Evolutionary conservation across 1,139 yeast species (phyloP), one percentile per base, ranked within the genome.

Genomic region (Suhomyces terraborum): DNA sequence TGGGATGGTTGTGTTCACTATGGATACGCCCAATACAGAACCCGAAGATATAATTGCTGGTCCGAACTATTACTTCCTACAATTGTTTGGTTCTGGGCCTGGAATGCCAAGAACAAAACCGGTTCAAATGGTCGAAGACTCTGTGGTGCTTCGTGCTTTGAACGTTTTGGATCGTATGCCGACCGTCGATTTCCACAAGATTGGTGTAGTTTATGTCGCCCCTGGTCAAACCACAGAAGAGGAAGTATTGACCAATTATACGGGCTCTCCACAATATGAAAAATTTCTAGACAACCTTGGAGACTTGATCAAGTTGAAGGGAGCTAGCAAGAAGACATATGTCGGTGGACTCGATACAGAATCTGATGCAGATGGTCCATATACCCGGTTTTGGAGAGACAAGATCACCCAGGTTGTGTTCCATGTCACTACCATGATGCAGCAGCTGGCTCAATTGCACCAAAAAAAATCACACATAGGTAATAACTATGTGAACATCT

Each of bases 391-490:
- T 38, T 86, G 93, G 89, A 73, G 77, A 39, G 87, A 84, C 50
- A 81, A 83, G 55, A 77, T 80, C 24, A 73, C 81, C 1, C 96
- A 87, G 56, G 65, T 88, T 36, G 76, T 87, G 8, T 88, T 79
- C 61, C 96, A 88, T 58, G 76, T 87, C 3, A 82, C 89, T 1
- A 86, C 95, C 0, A 64, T 88, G 76, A 88, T 88, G 95, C 66
- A 64, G 6, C 66, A 66, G 26, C 84, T 80, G 50, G 58, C 19
- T 3, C 66, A 35, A 10, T 43, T 66, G 37, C 77, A 84, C 13
- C 61, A 74, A 56, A 88, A 88, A 60, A 88, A 88, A 60, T 66
- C 93, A 41, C 96, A 88, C 56, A 84, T 88, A 50, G 96, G 96
- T 4, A 88, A 88, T 63, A 79, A 88, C 58, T 82, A 82, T 58